phyloP scores from a whole-genome alignment of 331 rosid genomes.

The Pyracantha coccinea region DNA sequence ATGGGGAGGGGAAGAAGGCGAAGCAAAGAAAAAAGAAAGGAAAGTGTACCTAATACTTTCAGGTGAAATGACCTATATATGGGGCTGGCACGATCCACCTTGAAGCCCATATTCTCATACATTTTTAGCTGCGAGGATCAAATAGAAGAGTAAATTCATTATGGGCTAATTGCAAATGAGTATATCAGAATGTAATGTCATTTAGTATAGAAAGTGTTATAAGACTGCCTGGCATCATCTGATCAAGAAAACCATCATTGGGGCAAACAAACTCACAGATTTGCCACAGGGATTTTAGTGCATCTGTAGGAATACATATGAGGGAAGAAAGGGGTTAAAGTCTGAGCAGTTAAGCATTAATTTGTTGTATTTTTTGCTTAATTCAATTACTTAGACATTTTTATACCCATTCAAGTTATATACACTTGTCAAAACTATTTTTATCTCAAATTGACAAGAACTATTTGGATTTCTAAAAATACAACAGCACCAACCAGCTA shows the following conservation, averaged over 20 bases:
- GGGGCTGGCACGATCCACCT: constrained; percentile 68
- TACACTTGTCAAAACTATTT: neutral
- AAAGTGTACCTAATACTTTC: constrained; percentile 47
- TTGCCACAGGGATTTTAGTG: constrained; percentile 65
- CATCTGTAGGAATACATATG: constrained; percentile 48
- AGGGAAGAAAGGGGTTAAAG: neutral
- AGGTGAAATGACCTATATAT: constrained; percentile 77
- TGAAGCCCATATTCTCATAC: constrained; percentile 89
- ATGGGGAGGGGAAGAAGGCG: constrained; percentile 1
- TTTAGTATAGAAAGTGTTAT: neutral
- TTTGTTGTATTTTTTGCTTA: neutral
- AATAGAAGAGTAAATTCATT: neutral
- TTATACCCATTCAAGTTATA: neutral
- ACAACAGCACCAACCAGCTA: neutral
- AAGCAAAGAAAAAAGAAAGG: neutral
- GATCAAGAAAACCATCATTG: constrained; percentile 90
- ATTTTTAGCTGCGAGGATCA: constrained; percentile 52
- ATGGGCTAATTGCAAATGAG: neutral
- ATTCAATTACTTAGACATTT: neutral
- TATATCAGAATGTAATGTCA: neutral
- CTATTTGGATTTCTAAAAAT: neutral
- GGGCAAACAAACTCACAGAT: constrained; percentile 85
- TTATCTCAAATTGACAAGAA: neutral
- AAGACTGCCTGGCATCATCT: constrained; percentile 36
- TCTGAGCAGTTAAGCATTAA: neutral